These are phyloP conservation scores for Arachis hypogaea DNA, from an alignment of 306 rosid genomes.

Conservation along the genomic window DNA sequence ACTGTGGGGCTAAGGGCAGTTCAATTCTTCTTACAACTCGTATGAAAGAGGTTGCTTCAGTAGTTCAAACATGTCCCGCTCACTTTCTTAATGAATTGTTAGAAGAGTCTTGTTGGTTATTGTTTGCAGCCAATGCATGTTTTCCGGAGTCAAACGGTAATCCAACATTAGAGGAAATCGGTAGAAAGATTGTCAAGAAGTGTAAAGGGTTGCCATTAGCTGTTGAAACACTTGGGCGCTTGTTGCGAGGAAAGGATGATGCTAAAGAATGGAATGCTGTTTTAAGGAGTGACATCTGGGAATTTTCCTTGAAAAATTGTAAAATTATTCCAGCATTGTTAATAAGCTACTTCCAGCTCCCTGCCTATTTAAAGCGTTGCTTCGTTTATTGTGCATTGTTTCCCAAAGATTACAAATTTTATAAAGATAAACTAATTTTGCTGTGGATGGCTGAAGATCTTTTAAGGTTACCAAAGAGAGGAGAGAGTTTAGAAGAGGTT, in stretches of 20 bases:
- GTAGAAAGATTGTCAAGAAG: slow-evolving; percentile 1
- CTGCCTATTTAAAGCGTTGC: slow-evolving; percentile 39
- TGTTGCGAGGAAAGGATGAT: slow-evolving; percentile 8
- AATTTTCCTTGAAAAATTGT: neutral
- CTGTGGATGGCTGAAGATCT: slow-evolving; percentile 40
- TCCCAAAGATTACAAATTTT: slow-evolving; percentile 35
- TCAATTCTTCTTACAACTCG: neutral
- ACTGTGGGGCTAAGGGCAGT: neutral
- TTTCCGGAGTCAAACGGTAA: neutral
- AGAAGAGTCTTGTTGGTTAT: neutral
- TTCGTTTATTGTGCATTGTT: slow-evolving; percentile 50
- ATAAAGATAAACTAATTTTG: slow-evolving; percentile 11
- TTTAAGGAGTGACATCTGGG: slow-evolving; percentile 16
- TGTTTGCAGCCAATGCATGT: neutral
- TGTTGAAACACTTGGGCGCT: slow-evolving; percentile 36
- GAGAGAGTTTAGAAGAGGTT: neutral
- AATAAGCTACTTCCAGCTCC: slow-evolving; percentile 46
- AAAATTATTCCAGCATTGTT: slow-evolving; percentile 22
- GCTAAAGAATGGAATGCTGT: slow-evolving; percentile 5
- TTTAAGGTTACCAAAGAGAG: neutral
- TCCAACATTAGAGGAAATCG: neutral
- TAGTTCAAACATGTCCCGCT: neutral
- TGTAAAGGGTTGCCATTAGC: slow-evolving; percentile 52
- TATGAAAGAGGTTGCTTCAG: neutral
- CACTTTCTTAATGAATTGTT: neutral